Evolutionary conservation across 2,329 filamentous ascomycete genomes (phyloP), one percentile per base, ranked within the genome.

Genomic region (Pseudogymnoascus verrucosus): DNA sequence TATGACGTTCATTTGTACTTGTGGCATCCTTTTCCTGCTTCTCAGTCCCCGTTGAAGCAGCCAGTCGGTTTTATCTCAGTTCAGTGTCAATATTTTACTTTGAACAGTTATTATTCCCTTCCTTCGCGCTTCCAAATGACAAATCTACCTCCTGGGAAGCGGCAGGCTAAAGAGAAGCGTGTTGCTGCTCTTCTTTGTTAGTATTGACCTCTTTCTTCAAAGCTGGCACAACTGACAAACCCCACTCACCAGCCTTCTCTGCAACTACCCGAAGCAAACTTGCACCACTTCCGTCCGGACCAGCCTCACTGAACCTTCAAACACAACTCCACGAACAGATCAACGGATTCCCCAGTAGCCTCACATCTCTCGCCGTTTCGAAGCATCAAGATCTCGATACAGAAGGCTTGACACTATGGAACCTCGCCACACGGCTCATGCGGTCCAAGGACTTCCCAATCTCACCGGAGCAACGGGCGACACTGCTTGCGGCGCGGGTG

Each of bases 341-440:
- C 42, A 64, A 65, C 1, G 71, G 68, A 37, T 75, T 74, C 26
- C 72, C 76, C 21, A 74, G 69, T 21, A 72, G 70, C 8, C 67
- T 76, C 1, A 69, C 68, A 11, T 44, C 71, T 1, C 61, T 69
- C 34, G 67, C 73, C 23, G 68, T 71, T 4, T 67, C 73, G 3
- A 77, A 73, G 62, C 76, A 78, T 44, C 73, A 76, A 23, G 78
- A 82, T 4, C 75, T 90, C 2, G 86, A 89, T 65, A 73, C 68
- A 4, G 68, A 78, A 5, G 89, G 83, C 63, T 80, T 82, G 0
- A 76, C 78, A 23, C 75, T 91, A 6, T 91, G 88, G 89, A 91
- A 91, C 67, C 71, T 82, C 5, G 85, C 85, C 42, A 85, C 85
- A 1, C 80, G 82, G 26, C 70, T 85, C 5, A 76, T 74, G 39